These are phyloP conservation scores for Mortierella polycephala DNA, from an alignment of 371 early-diverging fungal species.

Conservation along the genomic window DNA sequence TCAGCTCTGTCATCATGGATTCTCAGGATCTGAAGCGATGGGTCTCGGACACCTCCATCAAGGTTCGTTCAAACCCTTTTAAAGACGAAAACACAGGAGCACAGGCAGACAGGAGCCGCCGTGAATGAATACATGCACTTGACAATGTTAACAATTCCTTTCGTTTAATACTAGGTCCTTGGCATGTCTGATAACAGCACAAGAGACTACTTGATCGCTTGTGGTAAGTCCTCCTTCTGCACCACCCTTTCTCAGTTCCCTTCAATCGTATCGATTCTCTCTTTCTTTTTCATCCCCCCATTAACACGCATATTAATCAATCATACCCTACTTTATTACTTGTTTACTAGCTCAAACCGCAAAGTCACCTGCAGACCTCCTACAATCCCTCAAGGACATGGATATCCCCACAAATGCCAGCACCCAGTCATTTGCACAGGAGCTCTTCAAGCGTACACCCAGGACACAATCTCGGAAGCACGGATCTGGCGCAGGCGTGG, in stretches of 20 bases:
- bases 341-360: slow-evolving; percentile 65
- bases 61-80: slow-evolving; percentile 57
- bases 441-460: slow-evolving; percentile 72
- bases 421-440: slow-evolving; percentile 70
- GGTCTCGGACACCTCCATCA: slow-evolving; percentile 86
- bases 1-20: slow-evolving; percentile 21
- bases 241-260: background rate
- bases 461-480: slow-evolving; percentile 46
- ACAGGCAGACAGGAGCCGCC: background rate
- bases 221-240: slow-evolving; percentile 54
- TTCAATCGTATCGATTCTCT: background rate
- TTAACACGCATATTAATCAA: background rate
- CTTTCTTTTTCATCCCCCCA: background rate
- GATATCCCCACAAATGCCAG: slow-evolving; percentile 66
- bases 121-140: background rate
- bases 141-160: no score
- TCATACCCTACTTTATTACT: background rate
- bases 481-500: slow-evolving; percentile 37
- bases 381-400: slow-evolving; percentile 62
- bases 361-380: slow-evolving; percentile 67
- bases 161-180: slow-evolving; percentile 57
- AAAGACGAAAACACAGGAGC: background rate
- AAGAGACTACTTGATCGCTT: slow-evolving; percentile 79
- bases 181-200: slow-evolving; percentile 78
- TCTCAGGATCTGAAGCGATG: slow-evolving; percentile 64